Evolutionary conservation across 345 rosid genomes (phyloP).

Genomic region (Boechera retrofracta): DNA sequence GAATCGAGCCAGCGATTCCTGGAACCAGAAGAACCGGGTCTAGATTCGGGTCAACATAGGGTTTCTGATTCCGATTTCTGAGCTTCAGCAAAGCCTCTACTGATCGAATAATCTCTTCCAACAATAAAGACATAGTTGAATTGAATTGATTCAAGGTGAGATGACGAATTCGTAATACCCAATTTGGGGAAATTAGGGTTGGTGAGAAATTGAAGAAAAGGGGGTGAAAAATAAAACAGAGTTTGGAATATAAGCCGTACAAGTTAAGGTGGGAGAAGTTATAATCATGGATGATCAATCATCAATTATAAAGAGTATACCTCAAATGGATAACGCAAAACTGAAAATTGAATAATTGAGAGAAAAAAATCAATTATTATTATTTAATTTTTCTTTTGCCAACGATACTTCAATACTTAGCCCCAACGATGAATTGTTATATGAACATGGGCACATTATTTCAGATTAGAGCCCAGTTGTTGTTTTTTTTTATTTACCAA

Average conservation of each 20-base stretch:
- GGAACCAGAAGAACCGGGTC: constrained; percentile 94
- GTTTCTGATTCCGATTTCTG: constrained; percentile 55
- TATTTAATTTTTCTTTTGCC: not conserved
- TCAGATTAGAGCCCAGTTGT: not conserved
- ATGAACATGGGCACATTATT: not conserved
- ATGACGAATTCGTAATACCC: constrained; percentile 15
- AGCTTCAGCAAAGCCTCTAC: constrained; percentile 74
- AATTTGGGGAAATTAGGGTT: constrained; percentile 35
- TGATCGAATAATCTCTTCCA: constrained; percentile 76
- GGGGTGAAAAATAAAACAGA: not conserved
- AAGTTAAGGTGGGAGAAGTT: constrained; percentile 37
- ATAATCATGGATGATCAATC: constrained; percentile 9
- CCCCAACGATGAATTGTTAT: not conserved
- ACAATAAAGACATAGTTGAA: constrained; percentile 57
- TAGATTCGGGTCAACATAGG: constrained; percentile 74
- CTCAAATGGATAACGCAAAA: constrained; percentile 27
- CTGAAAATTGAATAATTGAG: constrained; percentile 5
- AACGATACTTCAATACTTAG: not conserved
- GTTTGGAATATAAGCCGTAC: constrained; percentile 41
- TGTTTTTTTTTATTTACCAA: not conserved
- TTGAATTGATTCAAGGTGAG: constrained; percentile 16
- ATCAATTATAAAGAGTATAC: not conserved
- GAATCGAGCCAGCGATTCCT: constrained; percentile 86
- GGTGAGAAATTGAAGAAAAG: constrained; percentile 32
- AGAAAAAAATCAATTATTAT: not conserved